Conservation (phyloP, 805 yeast genomes). For the Saturnispora mendoncae region DNA sequence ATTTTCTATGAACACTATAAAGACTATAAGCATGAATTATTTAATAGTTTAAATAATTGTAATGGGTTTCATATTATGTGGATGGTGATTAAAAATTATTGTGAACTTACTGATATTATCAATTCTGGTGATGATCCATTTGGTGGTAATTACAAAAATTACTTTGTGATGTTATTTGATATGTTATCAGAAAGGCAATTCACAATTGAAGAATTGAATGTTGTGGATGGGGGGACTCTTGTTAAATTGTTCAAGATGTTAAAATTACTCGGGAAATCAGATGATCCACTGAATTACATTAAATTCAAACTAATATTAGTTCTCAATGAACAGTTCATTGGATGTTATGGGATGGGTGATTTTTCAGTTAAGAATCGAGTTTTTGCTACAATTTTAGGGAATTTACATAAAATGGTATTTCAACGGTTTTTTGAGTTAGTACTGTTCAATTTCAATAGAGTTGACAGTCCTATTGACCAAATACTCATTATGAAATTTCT, state of each 20-base stretch:
- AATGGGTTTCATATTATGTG: constrained; percentile 41
- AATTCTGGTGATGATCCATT: constrained; percentile 19
- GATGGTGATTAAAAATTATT: constrained; percentile 22
- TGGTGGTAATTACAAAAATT: constrained; percentile 19
- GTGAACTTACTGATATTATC: constrained; percentile 17
- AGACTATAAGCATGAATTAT: constrained; percentile 22
- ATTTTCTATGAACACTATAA: constrained; percentile 23
- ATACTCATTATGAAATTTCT: constrained; percentile 73
- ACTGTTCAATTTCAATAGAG: constrained; percentile 70
- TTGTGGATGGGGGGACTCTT: constrained; percentile 38
- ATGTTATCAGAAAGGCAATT: constrained; percentile 44
- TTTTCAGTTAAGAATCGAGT: background rate
- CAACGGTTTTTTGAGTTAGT: constrained; percentile 58
- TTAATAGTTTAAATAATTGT: constrained; percentile 41
- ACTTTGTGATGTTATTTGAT: constrained; percentile 47
- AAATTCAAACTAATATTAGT: constrained; percentile 65
- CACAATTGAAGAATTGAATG: constrained; percentile 30
- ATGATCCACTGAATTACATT: constrained; percentile 53
- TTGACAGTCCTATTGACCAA: constrained; percentile 58
- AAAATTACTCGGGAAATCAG: constrained; percentile 33
- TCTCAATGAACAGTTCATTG: constrained; percentile 79
- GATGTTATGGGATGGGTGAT: constrained; percentile 1
- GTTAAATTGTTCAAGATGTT: constrained; percentile 40
- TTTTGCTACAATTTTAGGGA: background rate
- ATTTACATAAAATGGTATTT: constrained; percentile 31